Percentiles rank a stretch among this genome's conserved stretches.
Conservation (phyloP, 2,329 filamentous ascomycete genomes). For the Fusarium multiceps region DNA sequence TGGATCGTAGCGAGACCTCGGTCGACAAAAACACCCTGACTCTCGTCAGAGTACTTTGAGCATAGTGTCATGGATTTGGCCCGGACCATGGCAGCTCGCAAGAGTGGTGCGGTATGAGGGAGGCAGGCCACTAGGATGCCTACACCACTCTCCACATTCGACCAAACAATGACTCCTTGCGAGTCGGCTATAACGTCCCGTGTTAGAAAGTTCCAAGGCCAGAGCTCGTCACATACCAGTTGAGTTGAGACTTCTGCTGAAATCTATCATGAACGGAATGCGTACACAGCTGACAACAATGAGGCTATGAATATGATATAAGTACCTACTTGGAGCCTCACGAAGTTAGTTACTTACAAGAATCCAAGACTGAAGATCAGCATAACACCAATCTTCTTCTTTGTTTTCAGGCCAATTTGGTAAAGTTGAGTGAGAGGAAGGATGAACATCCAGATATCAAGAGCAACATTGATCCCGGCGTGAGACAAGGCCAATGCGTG, state of each 20-base stretch:
- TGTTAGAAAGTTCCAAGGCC: neutral
- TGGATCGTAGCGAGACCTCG: neutral
- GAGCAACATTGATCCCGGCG: neutral
- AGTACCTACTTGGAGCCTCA: too few species aligned
- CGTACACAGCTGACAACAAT: constrained; percentile 2
- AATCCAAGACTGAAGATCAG: constrained; percentile 4
- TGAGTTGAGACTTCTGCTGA: neutral
- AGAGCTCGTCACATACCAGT: neutral
- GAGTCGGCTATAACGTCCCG: neutral
- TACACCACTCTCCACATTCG: neutral
- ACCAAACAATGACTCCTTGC: constrained; percentile 7
- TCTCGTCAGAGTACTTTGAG: rapidly evolving
- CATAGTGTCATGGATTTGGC: neutral
- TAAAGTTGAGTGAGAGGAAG: neutral
- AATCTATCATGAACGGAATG: neutral
- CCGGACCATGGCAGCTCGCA: neutral
- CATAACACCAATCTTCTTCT: constrained; percentile 5
- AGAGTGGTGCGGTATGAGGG: constrained; percentile 2
- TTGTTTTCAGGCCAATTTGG: neutral
- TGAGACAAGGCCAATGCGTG: neutral
- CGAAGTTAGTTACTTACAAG: neutral
- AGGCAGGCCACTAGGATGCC: constrained; percentile 12
- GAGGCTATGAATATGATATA: neutral
- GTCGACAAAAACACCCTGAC: neutral
- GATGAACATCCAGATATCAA: constrained; percentile 17